Conservation (phyloP, 306 rosid genomes). For the Geum urbanum region DNA sequence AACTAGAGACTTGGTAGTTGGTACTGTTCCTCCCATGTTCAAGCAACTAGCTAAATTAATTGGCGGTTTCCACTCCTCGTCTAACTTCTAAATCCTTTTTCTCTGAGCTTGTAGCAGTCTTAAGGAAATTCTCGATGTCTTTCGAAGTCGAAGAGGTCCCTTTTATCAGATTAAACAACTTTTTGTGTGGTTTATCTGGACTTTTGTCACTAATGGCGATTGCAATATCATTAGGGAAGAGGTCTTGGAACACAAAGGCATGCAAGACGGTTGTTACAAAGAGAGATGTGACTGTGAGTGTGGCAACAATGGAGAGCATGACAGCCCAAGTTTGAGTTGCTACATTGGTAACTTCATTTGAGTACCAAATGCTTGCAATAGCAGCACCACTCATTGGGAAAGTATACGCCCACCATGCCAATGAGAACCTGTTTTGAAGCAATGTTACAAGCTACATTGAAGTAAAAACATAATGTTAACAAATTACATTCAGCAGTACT, state of each 20-base stretch:
- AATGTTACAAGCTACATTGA: constrained; percentile 8
- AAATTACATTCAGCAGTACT: constrained; percentile 6
- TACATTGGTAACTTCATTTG: constrained; percentile 50
- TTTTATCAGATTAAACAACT: constrained; percentile 51
- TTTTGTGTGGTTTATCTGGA: constrained; percentile 38
- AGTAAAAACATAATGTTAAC: background rate
- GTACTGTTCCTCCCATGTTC: constrained; percentile 49
- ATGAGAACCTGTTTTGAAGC: constrained; percentile 58
- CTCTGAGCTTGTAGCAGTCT: constrained; percentile 37
- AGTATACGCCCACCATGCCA: constrained; percentile 99
- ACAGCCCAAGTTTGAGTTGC: constrained; percentile 55
- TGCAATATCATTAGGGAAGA: constrained; percentile 88
- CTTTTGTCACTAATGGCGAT: constrained; percentile 80
- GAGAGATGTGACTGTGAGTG: constrained; percentile 48
- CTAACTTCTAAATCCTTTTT: constrained; percentile 44
- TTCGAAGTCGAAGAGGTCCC: constrained; percentile 36
- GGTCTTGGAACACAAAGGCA: constrained; percentile 67
- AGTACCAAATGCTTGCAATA: constrained; percentile 72
- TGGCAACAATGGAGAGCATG: constrained; percentile 40
- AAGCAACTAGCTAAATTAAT: background rate
- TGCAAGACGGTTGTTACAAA: constrained; percentile 57
- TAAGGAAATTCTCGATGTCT: constrained; percentile 64
- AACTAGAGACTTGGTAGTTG: constrained; percentile 31
- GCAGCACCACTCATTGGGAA: constrained; percentile 99
- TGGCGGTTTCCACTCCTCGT: constrained; percentile 1